phyloP scores from a whole-genome alignment of 2,329 filamentous ascomycete species.

The Cercospora brassicicola region DNA sequence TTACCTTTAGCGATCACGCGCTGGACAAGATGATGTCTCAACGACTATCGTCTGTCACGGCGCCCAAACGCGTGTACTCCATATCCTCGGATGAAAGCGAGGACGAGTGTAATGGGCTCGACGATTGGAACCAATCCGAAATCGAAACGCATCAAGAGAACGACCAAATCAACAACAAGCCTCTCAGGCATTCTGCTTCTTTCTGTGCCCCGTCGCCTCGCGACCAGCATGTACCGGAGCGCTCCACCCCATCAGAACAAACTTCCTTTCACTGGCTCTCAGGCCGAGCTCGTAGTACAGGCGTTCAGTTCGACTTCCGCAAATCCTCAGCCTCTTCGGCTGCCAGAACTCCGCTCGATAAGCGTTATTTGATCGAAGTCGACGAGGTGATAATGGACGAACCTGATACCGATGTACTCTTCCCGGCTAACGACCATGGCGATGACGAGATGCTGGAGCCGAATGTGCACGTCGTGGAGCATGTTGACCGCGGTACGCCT shows the following conservation, averaged over 20 bases:
- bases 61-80: slow-evolving; percentile 28
- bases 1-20: slow-evolving; percentile 26
- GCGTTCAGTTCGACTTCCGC: slow-evolving; percentile 20
- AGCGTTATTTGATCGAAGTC: slow-evolving; percentile 29
- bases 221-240: background rate
- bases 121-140: slow-evolving; percentile 5
- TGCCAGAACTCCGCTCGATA: slow-evolving; percentile 6
- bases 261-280: too few relatives aligned
- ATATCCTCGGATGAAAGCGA: slow-evolving; percentile 27
- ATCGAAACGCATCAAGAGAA: background rate
- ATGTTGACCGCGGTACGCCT: background rate
- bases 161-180: background rate
- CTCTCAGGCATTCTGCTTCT: background rate
- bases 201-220: background rate
- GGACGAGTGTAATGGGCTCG: slow-evolving; percentile 20
- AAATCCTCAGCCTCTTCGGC: background rate
- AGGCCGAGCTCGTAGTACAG: background rate
- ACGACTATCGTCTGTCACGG: slow-evolving; percentile 32
- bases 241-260: background rate
- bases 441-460: background rate
- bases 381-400: slow-evolving; percentile 26
- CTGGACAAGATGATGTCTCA: slow-evolving; percentile 25
- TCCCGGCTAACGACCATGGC: background rate
- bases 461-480: background rate
- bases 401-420: background rate